phyloP scores from a whole-genome alignment of 495 filamentous ascomycete genomes.

The Hypoxylon intermedium region DNA sequence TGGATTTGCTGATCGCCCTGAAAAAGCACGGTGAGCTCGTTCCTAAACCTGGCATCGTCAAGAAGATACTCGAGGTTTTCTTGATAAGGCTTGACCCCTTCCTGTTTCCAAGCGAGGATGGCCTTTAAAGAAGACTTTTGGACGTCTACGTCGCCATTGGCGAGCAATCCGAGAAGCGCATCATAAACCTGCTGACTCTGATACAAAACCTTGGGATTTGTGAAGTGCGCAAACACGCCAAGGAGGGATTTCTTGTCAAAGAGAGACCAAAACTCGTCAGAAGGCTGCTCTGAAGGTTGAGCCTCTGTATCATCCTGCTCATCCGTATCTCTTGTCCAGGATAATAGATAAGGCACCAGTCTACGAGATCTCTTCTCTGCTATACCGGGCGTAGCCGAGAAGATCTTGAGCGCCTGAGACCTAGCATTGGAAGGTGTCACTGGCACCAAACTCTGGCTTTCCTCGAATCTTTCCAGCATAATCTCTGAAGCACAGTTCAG shows the following conservation, averaged over 20 bases:
- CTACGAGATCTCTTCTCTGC: slow-evolving; percentile 86
- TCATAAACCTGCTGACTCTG: slow-evolving; percentile 77
- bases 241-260: slow-evolving; percentile 81
- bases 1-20: slow-evolving; percentile 81
- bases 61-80: slow-evolving; percentile 88
- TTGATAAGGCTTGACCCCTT: slow-evolving; percentile 76
- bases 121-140: slow-evolving; percentile 85
- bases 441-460: slow-evolving; percentile 53
- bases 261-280: slow-evolving; percentile 63
- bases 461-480: slow-evolving; percentile 59
- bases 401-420: slow-evolving; percentile 78
- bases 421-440: slow-evolving; percentile 58
- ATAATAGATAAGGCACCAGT: slow-evolving; percentile 84
- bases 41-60: slow-evolving; percentile 89
- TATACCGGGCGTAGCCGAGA: slow-evolving; percentile 72
- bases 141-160: slow-evolving; percentile 86
- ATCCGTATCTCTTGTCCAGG: slow-evolving; percentile 68
- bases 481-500: slow-evolving; percentile 51
- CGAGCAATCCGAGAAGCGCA: slow-evolving; percentile 73
- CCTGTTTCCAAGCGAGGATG: slow-evolving; percentile 85
- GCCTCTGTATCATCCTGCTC: slow-evolving; percentile 47
- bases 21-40: slow-evolving; percentile 86
- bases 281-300: slow-evolving; percentile 49
- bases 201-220: slow-evolving; percentile 83
- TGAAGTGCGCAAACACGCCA: slow-evolving; percentile 80